A percentile compares a stretch with the other conserved stretches of the same genome.
Evolutionary conservation across 495 filamentous ascomycete genomes (phyloP).

Genomic region (Rhizodiscina lignyota): DNA sequence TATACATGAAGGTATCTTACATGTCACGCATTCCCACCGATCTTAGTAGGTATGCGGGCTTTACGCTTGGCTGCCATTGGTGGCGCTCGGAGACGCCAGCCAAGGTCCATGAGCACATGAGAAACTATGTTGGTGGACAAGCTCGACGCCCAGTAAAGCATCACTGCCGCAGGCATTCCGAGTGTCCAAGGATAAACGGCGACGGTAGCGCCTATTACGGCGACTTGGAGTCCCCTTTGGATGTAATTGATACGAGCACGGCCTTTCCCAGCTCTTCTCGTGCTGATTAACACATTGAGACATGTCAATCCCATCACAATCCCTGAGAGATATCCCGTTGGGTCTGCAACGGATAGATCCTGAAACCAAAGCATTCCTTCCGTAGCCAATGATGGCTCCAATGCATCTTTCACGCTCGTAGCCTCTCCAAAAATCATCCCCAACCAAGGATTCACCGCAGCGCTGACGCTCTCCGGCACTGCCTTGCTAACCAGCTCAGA

Average conservation of each 20-base stretch:
- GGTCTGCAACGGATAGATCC: constrained; percentile 55
- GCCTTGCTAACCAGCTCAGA: constrained; percentile 2
- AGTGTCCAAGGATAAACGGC: background rate
- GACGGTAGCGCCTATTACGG: background rate
- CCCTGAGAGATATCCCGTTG: constrained; percentile 47
- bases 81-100: too few species aligned
- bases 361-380: constrained; percentile 75
- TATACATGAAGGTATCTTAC: too few species aligned
- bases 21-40: too few species aligned
- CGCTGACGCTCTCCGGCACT: constrained; percentile 12
- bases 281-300: background rate
- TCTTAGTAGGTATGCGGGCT: too few species aligned
- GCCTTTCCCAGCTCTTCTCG: too few species aligned
- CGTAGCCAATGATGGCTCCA: constrained; percentile 39
- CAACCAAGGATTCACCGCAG: constrained; percentile 13
- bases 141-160: background rate
- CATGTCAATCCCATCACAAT: constrained; percentile 34
- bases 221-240: background rate
- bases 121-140: too few species aligned
- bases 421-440: constrained; percentile 2
- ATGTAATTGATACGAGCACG: too few species aligned
- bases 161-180: background rate
- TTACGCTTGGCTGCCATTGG: too few species aligned
- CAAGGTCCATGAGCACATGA: too few species aligned
- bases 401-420: constrained; percentile 3